These are phyloP conservation scores for Phycomyces nitens DNA, from an alignment of 192 early-diverging fungal genomes.

Conservation along the genomic window DNA sequence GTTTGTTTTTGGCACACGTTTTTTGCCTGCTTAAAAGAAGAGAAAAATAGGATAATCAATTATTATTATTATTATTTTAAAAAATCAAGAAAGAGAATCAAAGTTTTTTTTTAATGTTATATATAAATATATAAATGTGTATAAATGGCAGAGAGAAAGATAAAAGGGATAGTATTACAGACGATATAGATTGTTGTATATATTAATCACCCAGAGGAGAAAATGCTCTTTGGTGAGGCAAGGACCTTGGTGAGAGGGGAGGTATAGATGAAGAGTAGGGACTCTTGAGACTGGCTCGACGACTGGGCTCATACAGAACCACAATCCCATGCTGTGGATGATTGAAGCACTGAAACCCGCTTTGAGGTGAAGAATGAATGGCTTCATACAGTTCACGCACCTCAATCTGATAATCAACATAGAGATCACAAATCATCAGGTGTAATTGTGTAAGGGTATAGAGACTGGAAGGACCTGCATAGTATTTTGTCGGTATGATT, in stretches of 20 bases:
- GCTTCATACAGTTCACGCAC: constrained; percentile 28
- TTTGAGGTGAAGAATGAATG: constrained; percentile 5
- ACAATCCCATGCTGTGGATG: constrained; percentile 28
- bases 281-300: neutral
- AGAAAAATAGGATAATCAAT: neutral
- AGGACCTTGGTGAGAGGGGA: neutral
- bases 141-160: too few relatives aligned
- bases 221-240: neutral
- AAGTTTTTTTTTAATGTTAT: too few relatives aligned
- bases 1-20: constrained; percentile 26
- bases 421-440: constrained; percentile 25
- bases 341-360: constrained; percentile 27
- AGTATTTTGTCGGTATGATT: constrained; percentile 12
- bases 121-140: too few relatives aligned
- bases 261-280: too few relatives aligned
- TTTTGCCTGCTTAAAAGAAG: constrained; percentile 16
- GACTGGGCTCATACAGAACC: constrained; percentile 18
- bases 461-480: constrained; percentile 1
- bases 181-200: too few relatives aligned
- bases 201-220: neutral
- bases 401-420: constrained; percentile 21
- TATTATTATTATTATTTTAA: neutral
- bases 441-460: constrained; percentile 24
- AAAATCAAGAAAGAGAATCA: too few relatives aligned
- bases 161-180: too few relatives aligned